Evolutionary conservation across 495 filamentous ascomycete species (phyloP).

Genomic region (Lasiosphaeria miniovina): DNA sequence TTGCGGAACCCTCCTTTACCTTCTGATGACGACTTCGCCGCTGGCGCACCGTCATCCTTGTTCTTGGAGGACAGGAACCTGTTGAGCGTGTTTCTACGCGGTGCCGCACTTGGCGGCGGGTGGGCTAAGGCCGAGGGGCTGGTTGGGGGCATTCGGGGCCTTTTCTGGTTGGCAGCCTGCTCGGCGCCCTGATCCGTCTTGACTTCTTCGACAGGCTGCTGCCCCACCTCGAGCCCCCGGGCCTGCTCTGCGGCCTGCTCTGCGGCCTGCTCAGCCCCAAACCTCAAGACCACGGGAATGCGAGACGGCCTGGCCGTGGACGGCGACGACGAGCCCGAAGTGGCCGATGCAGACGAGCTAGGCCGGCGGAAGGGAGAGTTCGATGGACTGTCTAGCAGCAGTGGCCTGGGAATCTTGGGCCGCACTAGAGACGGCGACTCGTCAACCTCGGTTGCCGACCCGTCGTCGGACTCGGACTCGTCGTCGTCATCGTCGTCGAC

Average conservation of each 20-base stretch:
- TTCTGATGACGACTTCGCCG: slow-evolving; percentile 21
- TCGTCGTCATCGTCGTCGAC: slow-evolving; percentile 24
- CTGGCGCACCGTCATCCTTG: slow-evolving; percentile 14
- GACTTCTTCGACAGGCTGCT: no score
- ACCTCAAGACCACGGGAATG: slow-evolving; percentile 14
- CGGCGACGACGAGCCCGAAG: slow-evolving; percentile 13
- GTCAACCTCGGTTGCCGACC: slow-evolving; percentile 11
- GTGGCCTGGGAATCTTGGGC: slow-evolving; percentile 15
- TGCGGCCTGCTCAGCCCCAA: slow-evolving; percentile 29
- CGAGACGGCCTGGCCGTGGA: slow-evolving; percentile 11
- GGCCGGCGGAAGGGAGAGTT: slow-evolving; percentile 10
- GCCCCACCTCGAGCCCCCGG: no score
- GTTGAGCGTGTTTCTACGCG: slow-evolving; percentile 26
- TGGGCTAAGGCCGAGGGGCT: slow-evolving; percentile 14
- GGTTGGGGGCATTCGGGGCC: slow-evolving; percentile 33
- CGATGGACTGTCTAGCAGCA: background rate
- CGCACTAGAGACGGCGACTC: slow-evolving; percentile 25
- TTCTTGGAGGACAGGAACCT: slow-evolving; percentile 23
- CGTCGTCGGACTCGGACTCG: slow-evolving; percentile 15
- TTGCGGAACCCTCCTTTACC: slow-evolving; percentile 29
- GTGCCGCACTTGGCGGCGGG: slow-evolving; percentile 19
- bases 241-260: slow-evolving; percentile 29
- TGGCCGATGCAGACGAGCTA: slow-evolving; percentile 14
- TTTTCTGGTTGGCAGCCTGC: slow-evolving; percentile 45
- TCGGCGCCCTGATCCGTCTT: slow-evolving; percentile 21